A percentile compares a stretch with the other conserved stretches of the same genome.
phyloP scores from a whole-genome alignment of 2,329 filamentous ascomycete genomes.

The Fusarium duplospermum region DNA sequence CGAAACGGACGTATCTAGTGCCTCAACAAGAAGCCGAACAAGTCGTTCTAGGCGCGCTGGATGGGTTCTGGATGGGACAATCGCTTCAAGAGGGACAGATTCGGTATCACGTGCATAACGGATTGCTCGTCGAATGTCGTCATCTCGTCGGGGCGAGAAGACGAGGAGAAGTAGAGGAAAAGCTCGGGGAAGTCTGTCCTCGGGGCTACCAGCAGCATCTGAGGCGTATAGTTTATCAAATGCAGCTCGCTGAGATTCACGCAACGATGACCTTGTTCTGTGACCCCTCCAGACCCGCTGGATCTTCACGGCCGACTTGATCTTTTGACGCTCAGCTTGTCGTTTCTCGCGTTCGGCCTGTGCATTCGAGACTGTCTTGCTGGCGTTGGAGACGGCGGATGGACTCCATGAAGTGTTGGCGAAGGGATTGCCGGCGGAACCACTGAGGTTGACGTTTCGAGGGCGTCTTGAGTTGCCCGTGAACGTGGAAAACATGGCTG shows the following conservation, averaged over 20 bases:
- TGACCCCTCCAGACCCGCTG: constrained; percentile 89
- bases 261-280: constrained; percentile 68
- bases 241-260: constrained; percentile 65
- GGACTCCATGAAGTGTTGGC: constrained; percentile 70
- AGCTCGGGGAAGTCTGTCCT: constrained; percentile 53
- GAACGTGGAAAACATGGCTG: constrained; percentile 88
- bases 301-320: constrained; percentile 78
- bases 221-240: constrained; percentile 72
- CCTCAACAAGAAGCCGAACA: constrained; percentile 50
- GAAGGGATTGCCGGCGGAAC: constrained; percentile 84
- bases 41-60: constrained; percentile 50
- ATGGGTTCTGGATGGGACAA: constrained; percentile 49
- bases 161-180: constrained; percentile 62
- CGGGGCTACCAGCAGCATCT: constrained; percentile 44
- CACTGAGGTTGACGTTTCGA: constrained; percentile 94
- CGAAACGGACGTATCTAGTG: constrained; percentile 44
- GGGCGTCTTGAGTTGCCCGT: constrained; percentile 86
- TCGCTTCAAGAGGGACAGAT: constrained; percentile 48
- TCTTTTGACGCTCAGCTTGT: constrained; percentile 81
- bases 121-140: constrained; percentile 63
- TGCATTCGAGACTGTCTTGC: constrained; percentile 84
- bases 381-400: constrained; percentile 70
- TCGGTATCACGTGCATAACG: constrained; percentile 59
- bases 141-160: constrained; percentile 56
- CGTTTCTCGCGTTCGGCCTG: constrained; percentile 86